Percentiles rank a stretch among this genome's conserved stretches.
Conservation (phyloP, 129 eudicot species). For the Calendula officinalis region DNA sequence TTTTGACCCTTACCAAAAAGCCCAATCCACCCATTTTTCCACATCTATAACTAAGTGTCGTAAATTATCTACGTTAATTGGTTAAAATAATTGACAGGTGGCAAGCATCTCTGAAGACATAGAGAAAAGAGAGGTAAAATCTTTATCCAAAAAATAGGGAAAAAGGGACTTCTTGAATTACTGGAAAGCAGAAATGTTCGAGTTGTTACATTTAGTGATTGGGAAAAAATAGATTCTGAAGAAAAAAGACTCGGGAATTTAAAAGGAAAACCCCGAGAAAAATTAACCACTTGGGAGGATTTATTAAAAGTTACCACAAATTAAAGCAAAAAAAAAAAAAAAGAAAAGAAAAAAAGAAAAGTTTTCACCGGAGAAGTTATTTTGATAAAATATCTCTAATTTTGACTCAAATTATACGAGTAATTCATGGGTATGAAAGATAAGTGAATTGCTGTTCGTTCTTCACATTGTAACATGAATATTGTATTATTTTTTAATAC, state of each 20-base stretch:
- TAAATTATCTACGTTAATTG: slow-evolving; percentile 11
- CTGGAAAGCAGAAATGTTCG: slow-evolving; percentile 56
- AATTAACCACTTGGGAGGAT: slow-evolving; percentile 58
- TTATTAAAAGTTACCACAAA: slow-evolving; percentile 49
- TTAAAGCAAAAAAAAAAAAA: slow-evolving; percentile 40
- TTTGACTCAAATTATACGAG: not conserved
- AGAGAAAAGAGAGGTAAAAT: slow-evolving; percentile 26
- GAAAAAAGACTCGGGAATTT: slow-evolving; percentile 73
- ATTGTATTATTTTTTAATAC: no score
- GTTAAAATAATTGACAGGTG: slow-evolving; percentile 46
- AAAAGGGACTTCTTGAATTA: slow-evolving; percentile 62
- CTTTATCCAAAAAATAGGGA: slow-evolving; percentile 49
- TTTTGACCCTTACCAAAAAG: no score
- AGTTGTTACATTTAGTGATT: slow-evolving; percentile 53
- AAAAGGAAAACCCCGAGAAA: slow-evolving; percentile 75
- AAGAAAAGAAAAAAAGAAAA: not conserved
- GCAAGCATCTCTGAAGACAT: slow-evolving; percentile 75
- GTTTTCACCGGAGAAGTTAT: not conserved
- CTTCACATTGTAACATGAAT: no score
- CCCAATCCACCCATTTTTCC: no score
- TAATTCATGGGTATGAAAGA: not conserved
- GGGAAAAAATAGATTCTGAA: slow-evolving; percentile 89
- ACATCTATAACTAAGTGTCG: no score
- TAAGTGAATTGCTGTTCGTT: no score
- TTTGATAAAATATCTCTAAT: not conserved